Base-by-base conservation (phyloP, 2,329 filamentous ascomycete genomes). In the Pezicula carpinea region DNA sequence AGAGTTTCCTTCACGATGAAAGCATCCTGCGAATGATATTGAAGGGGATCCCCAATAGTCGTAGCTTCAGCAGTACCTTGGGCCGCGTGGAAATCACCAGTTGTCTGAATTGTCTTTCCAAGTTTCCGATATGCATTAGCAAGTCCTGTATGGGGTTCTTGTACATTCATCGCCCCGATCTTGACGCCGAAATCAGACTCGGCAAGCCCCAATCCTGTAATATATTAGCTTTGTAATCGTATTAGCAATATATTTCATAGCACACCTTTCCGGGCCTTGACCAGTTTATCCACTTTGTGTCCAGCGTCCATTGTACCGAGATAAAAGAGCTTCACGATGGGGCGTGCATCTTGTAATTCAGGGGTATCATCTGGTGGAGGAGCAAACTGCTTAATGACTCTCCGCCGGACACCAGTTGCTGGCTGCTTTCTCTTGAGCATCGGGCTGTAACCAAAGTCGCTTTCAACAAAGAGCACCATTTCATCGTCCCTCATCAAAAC, bases 1-100 rank as follows among this genome's bases (percentile, higher is more conserved):
- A 99, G 78, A 10, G 91, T 96, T 65, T 99, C 93, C 68, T 99
- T 99, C 56, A 97, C 93, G 59, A 97, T 95, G 64, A 96, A 95
- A 38, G 93, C 89, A 66, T 99, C 93, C 48, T 89, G 85, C 38
- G 90, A 96, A 69, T 97, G 90, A 64, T 97, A 96, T 60, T 91
- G 87, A 53, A 99, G 82, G 10, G 93, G 89, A 59, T 99, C 93
- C 39, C 89, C 90, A 43, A 99, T 78, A 1, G 92, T 96, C 7
- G 92, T 95, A 7, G 93, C 93, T 72, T 99, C 92, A 14, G 90
- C 91, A 2, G 93, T 99, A 34, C 91, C 93, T 71, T 99, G 93
- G 1, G 92, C 92, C 14, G 93, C 91, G 67, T 97, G 93, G 62
- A 85, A 96, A 69, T 99, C 93, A 52, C 93, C 93, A 14, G 91